Evolutionary conservation across 345 rosid genomes (phyloP).

Genomic region (Streptanthus diversifolius): DNA sequence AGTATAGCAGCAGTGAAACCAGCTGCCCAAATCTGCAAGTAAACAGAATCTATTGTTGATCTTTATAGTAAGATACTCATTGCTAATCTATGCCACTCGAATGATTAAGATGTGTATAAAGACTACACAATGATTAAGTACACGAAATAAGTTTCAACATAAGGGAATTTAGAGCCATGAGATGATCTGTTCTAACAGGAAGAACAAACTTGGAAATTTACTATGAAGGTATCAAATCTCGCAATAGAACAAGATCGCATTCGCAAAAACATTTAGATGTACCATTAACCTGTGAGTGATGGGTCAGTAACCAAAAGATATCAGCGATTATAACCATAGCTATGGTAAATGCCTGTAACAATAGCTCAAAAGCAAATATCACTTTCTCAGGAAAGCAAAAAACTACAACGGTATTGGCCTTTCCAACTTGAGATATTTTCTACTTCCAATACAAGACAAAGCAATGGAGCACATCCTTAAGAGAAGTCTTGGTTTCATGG

Average conservation of each 20-base stretch:
- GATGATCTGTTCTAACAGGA: not conserved
- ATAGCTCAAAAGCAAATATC: not conserved
- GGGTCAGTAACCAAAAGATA: not conserved
- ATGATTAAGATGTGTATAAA: not conserved
- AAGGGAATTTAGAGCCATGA: not conserved
- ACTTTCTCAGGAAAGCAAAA: not conserved
- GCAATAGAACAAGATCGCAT: not conserved
- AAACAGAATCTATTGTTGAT: not conserved
- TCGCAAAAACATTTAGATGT: not conserved
- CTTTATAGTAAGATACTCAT: not conserved
- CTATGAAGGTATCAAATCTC: not conserved
- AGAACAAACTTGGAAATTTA: not conserved
- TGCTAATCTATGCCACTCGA: not conserved
- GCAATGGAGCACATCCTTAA: not conserved
- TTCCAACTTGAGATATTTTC: not conserved
- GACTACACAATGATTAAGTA: not conserved
- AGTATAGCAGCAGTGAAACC: constrained; percentile 82
- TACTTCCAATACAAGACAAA: not conserved
- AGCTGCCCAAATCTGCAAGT: constrained; percentile 86
- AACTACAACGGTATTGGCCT: not conserved
- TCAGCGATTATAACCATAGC: not conserved
- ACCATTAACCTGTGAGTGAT: not conserved
- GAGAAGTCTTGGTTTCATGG: not conserved
- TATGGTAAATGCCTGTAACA: not conserved
- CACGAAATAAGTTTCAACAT: not conserved